Conservation (phyloP, 2,329 filamentous ascomycete genomes). For the Aciculosporium take region DNA sequence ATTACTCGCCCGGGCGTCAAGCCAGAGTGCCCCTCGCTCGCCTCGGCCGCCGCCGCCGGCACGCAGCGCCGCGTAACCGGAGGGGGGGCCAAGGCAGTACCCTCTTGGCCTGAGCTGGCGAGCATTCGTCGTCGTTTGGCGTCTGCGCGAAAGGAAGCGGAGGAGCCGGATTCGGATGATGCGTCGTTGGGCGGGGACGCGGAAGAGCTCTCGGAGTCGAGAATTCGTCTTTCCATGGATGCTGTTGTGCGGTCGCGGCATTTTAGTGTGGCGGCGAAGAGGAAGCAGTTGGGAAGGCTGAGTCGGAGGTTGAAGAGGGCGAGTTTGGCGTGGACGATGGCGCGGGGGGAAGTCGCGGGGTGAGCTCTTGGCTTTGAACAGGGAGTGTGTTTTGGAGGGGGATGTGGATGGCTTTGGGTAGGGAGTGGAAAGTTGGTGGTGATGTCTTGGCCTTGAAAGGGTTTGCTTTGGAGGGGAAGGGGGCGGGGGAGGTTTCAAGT, state of each 20-base stretch:
- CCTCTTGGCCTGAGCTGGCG: no score
- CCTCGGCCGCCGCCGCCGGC: not conserved
- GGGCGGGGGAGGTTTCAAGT: no score
- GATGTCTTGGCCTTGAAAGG: no score
- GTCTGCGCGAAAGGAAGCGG: no score
- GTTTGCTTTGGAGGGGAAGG: no score
- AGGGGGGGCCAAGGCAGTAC: not conserved
- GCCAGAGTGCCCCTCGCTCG: no score
- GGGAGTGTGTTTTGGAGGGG: no score
- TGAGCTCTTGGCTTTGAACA: not conserved
- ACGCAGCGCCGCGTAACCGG: not conserved
- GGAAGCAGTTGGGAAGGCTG: not conserved
- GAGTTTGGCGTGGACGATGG: not conserved
- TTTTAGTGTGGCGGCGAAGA: not conserved
- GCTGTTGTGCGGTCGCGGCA: not conserved
- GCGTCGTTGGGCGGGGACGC: no score
- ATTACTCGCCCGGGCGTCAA: not conserved
- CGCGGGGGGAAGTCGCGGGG: not conserved
- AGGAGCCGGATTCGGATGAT: no score
- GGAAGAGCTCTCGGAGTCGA: conserved; percentile 1
- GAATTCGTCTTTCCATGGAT: conserved; percentile 3
- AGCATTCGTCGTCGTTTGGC: no score
- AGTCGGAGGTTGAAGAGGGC: not conserved
- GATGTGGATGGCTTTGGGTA: no score
- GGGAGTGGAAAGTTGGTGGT: no score